A percentile compares a stretch with the other conserved stretches of the same genome.
These are phyloP conservation scores for Penicillium sp. DNA, from an alignment of 2,329 filamentous ascomycete genomes.

Conservation along the genomic window DNA sequence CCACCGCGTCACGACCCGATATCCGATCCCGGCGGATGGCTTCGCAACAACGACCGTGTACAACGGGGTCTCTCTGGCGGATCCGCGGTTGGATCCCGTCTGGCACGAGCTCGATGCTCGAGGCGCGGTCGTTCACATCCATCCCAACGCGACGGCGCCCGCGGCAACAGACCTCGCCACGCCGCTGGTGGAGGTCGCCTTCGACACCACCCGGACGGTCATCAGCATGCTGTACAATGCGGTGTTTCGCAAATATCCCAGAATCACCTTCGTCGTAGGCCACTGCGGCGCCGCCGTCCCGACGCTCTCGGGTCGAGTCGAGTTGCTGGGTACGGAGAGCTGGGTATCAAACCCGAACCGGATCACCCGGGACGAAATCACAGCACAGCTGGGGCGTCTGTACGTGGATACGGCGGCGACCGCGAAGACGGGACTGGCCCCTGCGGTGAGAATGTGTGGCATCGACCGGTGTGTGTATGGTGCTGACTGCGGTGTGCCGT, in stretches of 20 bases:
- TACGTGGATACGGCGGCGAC: background rate
- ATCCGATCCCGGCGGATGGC: background rate
- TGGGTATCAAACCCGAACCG: background rate
- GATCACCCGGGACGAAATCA: background rate
- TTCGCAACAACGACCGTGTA: background rate
- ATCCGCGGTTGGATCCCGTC: background rate
- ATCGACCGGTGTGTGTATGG: no score
- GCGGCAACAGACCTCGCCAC: background rate
- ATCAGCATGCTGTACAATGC: background rate
- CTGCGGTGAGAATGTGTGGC: no score
- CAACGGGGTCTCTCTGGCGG: background rate
- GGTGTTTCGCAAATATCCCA: background rate
- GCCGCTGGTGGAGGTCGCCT: background rate
- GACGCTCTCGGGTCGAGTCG: background rate
- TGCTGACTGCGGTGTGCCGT: no score
- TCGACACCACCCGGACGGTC: background rate
- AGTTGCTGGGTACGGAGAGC: background rate
- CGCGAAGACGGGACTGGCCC: background rate
- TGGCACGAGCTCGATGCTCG: background rate
- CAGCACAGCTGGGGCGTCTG: background rate
- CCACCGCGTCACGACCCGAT: background rate
- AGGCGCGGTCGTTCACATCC: background rate
- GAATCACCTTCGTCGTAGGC: background rate
- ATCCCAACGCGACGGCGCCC: background rate
- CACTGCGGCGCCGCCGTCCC: slow-evolving; percentile 3